Evolutionary conservation across 2,329 filamentous ascomycete species (phyloP), one percentile per base, ranked within the genome.

Genomic region (Aspergillus brasiliensis): DNA sequence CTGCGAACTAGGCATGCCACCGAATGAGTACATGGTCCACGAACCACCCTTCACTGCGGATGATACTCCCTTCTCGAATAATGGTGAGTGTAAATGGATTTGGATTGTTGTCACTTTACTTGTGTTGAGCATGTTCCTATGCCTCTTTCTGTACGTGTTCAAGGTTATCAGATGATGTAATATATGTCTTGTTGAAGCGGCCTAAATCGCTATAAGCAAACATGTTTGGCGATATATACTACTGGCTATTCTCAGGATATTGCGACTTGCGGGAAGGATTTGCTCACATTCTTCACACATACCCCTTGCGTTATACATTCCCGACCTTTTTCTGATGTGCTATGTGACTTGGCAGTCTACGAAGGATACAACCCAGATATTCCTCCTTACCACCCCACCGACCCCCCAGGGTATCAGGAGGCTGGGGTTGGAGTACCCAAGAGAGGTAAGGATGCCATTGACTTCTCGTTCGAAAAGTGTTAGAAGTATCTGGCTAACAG

Each of bases 11-110:
- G 40, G 21, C 17, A 19, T 2, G 10, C 5, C 17, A 11, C 19
- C 40, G 10, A 23, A 10, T 19, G 10, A 34, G 31, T 21, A 19
- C 21, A 42, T 42, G 38, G 38, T 2, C 3, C 38, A 42, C 0
- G 38, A 42, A 42, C 38, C 38, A 3, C n/a, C n/a, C 8, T 42
- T 8, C n/a, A 17, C 8, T 19, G 8, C n/a, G 19, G 13, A 11
- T 23, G 19, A 19, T 25, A 8, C 4, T 10, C 23, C 6, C 4
- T 2, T 5, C 15, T 4, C 15, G 4, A 17, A 7, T 17, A 28
- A 31, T n/a, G 58, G 67, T 71, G 65, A 67, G 69, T 69, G 60
- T 51, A 69, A 62, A 58, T 68, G 62, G 62, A 57, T 70, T 15
- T 70, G 53, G 62, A 65, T 66, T 25, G 8, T 60, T 17, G 60